These are phyloP conservation scores for Lobosporangium transversale DNA, from an alignment of 192 early-diverging fungal species.

Conservation along the genomic window DNA sequence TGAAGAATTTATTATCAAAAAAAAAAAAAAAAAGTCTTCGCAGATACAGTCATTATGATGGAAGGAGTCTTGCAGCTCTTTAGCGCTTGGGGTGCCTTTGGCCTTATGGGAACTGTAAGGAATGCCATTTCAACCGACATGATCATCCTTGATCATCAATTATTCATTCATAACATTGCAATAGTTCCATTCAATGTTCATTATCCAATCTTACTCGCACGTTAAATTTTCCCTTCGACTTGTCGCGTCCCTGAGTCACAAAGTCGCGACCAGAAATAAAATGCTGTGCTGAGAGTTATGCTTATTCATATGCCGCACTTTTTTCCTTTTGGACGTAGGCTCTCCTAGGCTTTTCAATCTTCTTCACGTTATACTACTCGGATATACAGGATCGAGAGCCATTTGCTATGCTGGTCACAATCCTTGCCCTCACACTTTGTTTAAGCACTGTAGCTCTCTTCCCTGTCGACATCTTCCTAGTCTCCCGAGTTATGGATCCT, in stretches of 20 bases:
- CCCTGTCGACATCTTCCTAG: slow-evolving; percentile 67
- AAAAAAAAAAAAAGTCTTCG: too few species aligned
- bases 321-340: too few species aligned
- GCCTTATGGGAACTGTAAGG: slow-evolving; percentile 54
- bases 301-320: too few species aligned
- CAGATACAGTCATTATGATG: too few species aligned
- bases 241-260: neutral
- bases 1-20: too few species aligned
- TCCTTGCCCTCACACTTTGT: slow-evolving; percentile 56
- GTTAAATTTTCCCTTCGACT: neutral
- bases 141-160: too few species aligned
- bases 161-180: slow-evolving; percentile 1
- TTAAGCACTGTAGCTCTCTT: slow-evolving; percentile 59
- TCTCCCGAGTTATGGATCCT: slow-evolving; percentile 62
- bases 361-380: slow-evolving; percentile 63
- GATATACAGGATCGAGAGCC: slow-evolving; percentile 60
- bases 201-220: too few species aligned
- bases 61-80: slow-evolving; percentile 26
- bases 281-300: too few species aligned
- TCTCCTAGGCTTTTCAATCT: slow-evolving; percentile 55
- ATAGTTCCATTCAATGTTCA: too few species aligned
- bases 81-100: slow-evolving; percentile 57
- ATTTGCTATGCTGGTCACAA: slow-evolving; percentile 62
- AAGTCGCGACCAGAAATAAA: too few species aligned
- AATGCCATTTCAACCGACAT: too few species aligned